A percentile compares a stretch with the other conserved stretches of the same genome.
Evolutionary conservation across 2,329 filamentous ascomycete species (phyloP).

Genomic region (Ambrosiella beaveri): DNA sequence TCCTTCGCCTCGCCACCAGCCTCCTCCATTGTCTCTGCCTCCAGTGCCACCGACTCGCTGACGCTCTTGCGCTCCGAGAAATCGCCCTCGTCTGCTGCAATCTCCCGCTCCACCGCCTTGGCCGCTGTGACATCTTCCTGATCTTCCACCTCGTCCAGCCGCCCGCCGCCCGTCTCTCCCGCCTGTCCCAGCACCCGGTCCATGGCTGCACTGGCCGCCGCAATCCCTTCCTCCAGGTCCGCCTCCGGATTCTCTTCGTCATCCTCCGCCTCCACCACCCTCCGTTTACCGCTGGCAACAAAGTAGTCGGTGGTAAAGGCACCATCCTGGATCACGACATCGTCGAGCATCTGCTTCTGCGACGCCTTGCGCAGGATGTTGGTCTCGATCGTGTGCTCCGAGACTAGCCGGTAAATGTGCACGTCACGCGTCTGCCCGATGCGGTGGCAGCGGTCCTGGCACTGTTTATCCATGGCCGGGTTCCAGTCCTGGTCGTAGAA

Average conservation of each 20-base stretch:
- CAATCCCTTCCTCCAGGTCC: slow-evolving; percentile 41
- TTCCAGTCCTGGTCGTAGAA: slow-evolving; percentile 99
- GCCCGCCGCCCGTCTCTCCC: slow-evolving; percentile 42
- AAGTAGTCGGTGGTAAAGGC: slow-evolving; percentile 97
- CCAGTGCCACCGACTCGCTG: neutral
- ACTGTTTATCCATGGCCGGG: slow-evolving; percentile 98
- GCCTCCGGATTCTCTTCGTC: slow-evolving; percentile 9
- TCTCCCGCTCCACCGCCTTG: slow-evolving; percentile 72
- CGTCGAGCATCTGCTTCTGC: slow-evolving; percentile 94
- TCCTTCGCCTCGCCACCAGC: slow-evolving; percentile 23
- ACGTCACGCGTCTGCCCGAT: slow-evolving; percentile 96
- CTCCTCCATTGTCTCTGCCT: neutral
- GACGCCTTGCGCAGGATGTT: slow-evolving; percentile 94
- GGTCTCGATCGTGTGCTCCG: slow-evolving; percentile 88
- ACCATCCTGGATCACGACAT: slow-evolving; percentile 95
- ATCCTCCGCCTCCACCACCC: neutral
- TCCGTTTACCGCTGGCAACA: slow-evolving; percentile 31
- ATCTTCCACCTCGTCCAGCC: slow-evolving; percentile 85
- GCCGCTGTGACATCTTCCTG: slow-evolving; percentile 81
- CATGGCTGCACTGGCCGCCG: slow-evolving; percentile 60
- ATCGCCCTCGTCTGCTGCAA: slow-evolving; percentile 70
- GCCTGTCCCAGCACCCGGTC: slow-evolving; percentile 54
- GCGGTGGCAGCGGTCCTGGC: slow-evolving; percentile 89
- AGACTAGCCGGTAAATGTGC: slow-evolving; percentile 89
- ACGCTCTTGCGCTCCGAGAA: slow-evolving; percentile 41